phyloP scores from a whole-genome alignment of 2,329 filamentous ascomycete genomes.

The Colletotrichum tropicicola region DNA sequence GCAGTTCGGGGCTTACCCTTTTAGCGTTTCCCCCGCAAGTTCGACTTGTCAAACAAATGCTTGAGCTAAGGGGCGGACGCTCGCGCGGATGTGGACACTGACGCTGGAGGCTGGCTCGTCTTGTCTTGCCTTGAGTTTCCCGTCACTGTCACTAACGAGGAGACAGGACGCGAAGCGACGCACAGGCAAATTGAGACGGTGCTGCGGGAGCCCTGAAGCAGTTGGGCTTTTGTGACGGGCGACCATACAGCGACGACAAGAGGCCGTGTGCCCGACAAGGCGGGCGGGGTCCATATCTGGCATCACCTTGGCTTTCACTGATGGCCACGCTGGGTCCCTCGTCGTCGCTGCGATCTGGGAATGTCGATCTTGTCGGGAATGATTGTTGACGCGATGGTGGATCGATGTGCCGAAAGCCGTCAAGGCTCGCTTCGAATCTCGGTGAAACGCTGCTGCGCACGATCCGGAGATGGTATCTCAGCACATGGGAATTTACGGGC shows the following conservation, averaged over 20 bases:
- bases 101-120: slow-evolving; percentile 3
- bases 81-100: not conserved
- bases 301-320: no score
- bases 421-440: slow-evolving; percentile 8
- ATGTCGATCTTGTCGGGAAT: slow-evolving; percentile 1
- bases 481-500: not conserved
- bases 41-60: slow-evolving; percentile 27
- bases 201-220: not conserved
- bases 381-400: not conserved
- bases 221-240: not conserved
- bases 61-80: slow-evolving; percentile 13
- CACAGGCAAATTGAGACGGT: not conserved
- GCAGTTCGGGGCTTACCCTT: not conserved
- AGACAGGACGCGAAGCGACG: not conserved
- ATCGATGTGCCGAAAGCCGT: slow-evolving; percentile 20
- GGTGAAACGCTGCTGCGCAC: not conserved
- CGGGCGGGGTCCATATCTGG: no score
- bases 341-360: not conserved
- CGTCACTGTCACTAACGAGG: not conserved
- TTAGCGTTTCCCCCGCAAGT: slow-evolving; percentile 31
- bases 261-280: no score
- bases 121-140: slow-evolving; percentile 10
- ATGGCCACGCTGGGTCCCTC: not conserved
- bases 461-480: not conserved
- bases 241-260: not conserved